These are phyloP conservation scores for Alternaria postmessia DNA, from an alignment of 2,329 filamentous ascomycete genomes.

Conservation along the genomic window DNA sequence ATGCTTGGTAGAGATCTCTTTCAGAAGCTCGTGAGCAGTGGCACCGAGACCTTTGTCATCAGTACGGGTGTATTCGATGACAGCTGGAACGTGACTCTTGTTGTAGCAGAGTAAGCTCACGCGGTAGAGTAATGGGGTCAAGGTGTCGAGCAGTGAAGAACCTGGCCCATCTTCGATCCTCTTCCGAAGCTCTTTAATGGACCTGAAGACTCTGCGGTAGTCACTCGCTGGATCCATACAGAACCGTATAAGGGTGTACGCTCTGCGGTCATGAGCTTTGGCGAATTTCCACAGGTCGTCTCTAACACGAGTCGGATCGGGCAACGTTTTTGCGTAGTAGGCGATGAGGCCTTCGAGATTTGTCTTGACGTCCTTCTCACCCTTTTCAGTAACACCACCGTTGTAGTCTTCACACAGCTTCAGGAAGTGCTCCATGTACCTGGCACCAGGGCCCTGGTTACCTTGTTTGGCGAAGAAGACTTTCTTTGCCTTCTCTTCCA, in stretches of 20 bases:
- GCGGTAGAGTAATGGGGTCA: constrained; percentile 84
- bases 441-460: constrained; percentile 77
- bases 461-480: constrained; percentile 89
- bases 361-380: constrained; percentile 70
- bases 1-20: constrained; percentile 88
- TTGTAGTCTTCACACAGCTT: constrained; percentile 90
- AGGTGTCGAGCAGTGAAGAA: constrained; percentile 74
- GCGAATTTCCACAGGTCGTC: constrained; percentile 89
- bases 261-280: constrained; percentile 87
- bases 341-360: constrained; percentile 77
- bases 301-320: constrained; percentile 75
- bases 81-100: constrained; percentile 88
- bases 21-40: constrained; percentile 86
- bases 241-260: constrained; percentile 88
- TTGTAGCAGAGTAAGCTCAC: constrained; percentile 89
- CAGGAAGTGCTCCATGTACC: constrained; percentile 78
- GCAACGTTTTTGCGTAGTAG: constrained; percentile 76
- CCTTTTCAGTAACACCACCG: constrained; percentile 79
- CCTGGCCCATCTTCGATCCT: constrained; percentile 75
- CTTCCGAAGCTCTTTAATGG: constrained; percentile 88
- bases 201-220: constrained; percentile 88
- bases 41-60: constrained; percentile 80
- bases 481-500: constrained; percentile 80
- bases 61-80: constrained; percentile 85
- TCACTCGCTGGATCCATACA: constrained; percentile 86